These are phyloP conservation scores for Escovopsis sp. DNA, from an alignment of 2,329 filamentous ascomycete genomes.

Conservation along the genomic window DNA sequence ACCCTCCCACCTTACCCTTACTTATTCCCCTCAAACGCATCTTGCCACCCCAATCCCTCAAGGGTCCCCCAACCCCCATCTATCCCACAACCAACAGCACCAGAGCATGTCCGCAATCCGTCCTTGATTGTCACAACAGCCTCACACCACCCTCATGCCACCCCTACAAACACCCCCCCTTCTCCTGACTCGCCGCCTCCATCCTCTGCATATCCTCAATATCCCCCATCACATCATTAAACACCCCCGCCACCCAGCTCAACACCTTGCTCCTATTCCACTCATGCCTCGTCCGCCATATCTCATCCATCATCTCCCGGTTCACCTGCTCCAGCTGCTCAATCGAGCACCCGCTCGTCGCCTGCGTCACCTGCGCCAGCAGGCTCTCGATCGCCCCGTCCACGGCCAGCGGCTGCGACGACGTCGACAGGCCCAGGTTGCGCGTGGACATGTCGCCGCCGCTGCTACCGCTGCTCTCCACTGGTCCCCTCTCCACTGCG, in stretches of 20 bases:
- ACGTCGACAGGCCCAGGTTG: constrained; percentile 20
- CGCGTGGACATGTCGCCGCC: constrained; percentile 18
- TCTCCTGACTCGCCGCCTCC: constrained; percentile 25
- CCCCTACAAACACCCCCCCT: background rate
- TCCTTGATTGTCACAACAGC: too few species aligned
- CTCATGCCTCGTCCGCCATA: constrained; percentile 66
- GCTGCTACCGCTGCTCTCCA: too few species aligned
- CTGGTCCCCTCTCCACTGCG: too few species aligned
- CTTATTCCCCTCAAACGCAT: too few species aligned
- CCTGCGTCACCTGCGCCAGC: constrained; percentile 45
- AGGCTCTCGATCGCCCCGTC: constrained; percentile 39
- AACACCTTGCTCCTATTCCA: constrained; percentile 72
- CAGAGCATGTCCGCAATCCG: too few species aligned
- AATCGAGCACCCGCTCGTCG: constrained; percentile 65
- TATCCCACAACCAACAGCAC: too few species aligned
- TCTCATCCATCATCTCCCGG: constrained; percentile 73
- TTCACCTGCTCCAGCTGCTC: constrained; percentile 94
- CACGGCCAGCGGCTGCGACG: constrained; percentile 30
- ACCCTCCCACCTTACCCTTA: too few species aligned
- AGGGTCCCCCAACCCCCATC: too few species aligned
- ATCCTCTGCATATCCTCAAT: constrained; percentile 41
- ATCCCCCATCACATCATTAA: constrained; percentile 59
- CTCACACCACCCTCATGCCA: too few species aligned
- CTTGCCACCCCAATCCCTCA: too few species aligned
- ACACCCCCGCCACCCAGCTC: constrained; percentile 46